Evolutionary conservation across 495 filamentous ascomycete species (phyloP).

Genomic region (Friedmanniomyces endolithicus): DNA sequence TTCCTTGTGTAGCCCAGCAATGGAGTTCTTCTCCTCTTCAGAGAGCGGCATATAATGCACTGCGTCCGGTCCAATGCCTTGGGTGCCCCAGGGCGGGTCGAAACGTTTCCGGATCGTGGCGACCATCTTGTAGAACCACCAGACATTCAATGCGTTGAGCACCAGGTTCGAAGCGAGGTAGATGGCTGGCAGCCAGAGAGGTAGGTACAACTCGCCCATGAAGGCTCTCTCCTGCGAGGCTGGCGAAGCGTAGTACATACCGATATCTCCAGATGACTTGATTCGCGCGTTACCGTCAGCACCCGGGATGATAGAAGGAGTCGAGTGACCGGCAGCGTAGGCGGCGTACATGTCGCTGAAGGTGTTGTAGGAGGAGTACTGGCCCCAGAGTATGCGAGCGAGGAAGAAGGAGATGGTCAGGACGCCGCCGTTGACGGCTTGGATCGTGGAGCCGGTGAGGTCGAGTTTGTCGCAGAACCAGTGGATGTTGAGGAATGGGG

Average conservation of each 20-base stretch:
- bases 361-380: constrained; percentile 62
- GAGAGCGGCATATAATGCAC: constrained; percentile 5
- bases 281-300: background rate
- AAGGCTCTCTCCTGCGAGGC: constrained; percentile 11
- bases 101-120: constrained; percentile 82
- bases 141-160: constrained; percentile 81
- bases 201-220: constrained; percentile 34
- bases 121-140: constrained; percentile 97
- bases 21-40: background rate
- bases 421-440: constrained; percentile 78
- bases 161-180: constrained; percentile 69
- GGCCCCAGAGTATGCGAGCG: constrained; percentile 86
- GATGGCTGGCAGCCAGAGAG: constrained; percentile 63
- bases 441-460: constrained; percentile 70
- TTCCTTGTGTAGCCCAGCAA: background rate
- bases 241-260: background rate
- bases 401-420: constrained; percentile 66
- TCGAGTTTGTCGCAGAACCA: constrained; percentile 98
- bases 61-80: constrained; percentile 14
- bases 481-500: constrained; percentile 89
- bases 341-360: constrained; percentile 70
- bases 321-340: constrained; percentile 7
- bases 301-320: background rate
- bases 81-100: constrained; percentile 42
- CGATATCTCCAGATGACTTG: background rate